Evolutionary conservation across 768 basidiomycete genomes (phyloP), one percentile per base, ranked within the genome.

Genomic region (Rhizopogon sp.): DNA sequence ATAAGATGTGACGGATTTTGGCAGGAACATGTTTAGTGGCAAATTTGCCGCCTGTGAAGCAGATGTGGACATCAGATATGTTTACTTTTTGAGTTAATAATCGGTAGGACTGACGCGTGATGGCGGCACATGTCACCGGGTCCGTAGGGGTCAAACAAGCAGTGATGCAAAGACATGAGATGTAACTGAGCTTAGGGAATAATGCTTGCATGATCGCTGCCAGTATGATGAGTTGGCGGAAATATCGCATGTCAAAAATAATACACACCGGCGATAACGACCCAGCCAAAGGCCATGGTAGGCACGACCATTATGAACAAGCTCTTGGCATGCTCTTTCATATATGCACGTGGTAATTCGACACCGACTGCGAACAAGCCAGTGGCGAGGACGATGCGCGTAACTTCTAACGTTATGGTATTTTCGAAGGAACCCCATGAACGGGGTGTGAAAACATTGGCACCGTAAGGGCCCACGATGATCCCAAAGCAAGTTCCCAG

Each of bases 301-400:
- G 90, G 89, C 0, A 91, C 78, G 16, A 91, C 84, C 81, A 90
- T 81, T 40, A 80, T 66, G 3, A 84, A 56, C 0, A 91, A 71
- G 39, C 90, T 82, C 61, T 79, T 86, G 41, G 82, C 88, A 63
- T 96, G 92, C 29, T 85, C 78, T 25, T 76, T 76, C 78, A 98
- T 83, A 74, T 98, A 98, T 1, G 84, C 81, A 54, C 82, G 76
- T 0, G 96, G 95, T 35, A 98, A 76, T 67, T 99, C 95, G 25
- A 96, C 92, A 2, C 96, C 96, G 33, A 98, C 92, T 6, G 95
- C 90, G 63, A 99, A 99, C 1, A 98, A 82, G 28, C 93, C 91
- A 1, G 90, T 87, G 3, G 88, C 95, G 43, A 99, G 88, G 49
- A 97, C 89, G 35, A 97, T 71, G 8, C 94, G 80, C 73, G 87